Conservation (phyloP, 345 rosid genomes). For the Bruguiera sexangula region DNA sequence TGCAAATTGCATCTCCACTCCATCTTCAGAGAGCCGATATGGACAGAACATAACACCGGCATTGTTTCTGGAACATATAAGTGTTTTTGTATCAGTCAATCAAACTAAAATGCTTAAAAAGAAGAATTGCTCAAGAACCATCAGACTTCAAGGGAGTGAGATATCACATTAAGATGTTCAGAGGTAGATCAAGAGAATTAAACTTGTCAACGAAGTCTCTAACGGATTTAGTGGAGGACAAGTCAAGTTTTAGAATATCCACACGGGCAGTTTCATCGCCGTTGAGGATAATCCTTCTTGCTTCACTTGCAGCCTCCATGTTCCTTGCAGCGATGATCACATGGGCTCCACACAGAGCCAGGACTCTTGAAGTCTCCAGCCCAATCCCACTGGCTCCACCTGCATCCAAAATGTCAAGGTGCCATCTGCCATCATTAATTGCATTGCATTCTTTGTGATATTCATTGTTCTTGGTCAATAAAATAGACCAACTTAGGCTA, state of each 20-base stretch:
- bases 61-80: constrained; percentile 53
- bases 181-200: constrained; percentile 57
- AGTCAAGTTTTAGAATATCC: constrained; percentile 54
- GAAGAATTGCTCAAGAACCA: not conserved
- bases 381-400: constrained; percentile 98
- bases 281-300: constrained; percentile 46
- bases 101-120: not conserved
- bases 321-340: constrained; percentile 80
- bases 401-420: constrained; percentile 13
- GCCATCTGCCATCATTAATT: not conserved
- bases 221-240: constrained; percentile 58
- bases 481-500: too few species aligned
- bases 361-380: constrained; percentile 77
- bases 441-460: too few species aligned
- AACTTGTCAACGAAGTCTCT: constrained; percentile 46
- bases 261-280: constrained; percentile 39
- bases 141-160: not conserved
- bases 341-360: constrained; percentile 62
- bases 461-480: too few species aligned
- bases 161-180: constrained; percentile 66
- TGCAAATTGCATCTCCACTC: constrained; percentile 71
- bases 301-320: constrained; percentile 64
- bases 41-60: constrained; percentile 92
- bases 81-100: not conserved
- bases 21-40: constrained; percentile 66